These are phyloP conservation scores for Pueraria montana DNA, from an alignment of 306 rosid genomes.

Conservation along the genomic window DNA sequence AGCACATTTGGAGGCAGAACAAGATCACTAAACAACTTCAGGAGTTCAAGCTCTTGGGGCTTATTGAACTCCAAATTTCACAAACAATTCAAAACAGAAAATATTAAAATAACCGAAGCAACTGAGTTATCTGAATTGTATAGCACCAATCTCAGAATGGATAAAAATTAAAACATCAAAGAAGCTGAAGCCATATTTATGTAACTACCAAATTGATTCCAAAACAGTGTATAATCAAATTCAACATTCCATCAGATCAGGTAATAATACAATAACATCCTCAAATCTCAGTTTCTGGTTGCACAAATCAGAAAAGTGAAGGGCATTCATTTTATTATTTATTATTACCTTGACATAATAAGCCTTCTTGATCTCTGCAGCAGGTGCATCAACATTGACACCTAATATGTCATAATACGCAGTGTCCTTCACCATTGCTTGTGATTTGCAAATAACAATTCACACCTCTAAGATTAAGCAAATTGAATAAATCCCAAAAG, in stretches of 20 bases:
- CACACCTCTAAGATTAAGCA: conserved; percentile 46
- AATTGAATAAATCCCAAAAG: conserved; percentile 1
- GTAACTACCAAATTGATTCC: neutral
- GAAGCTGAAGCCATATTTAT: conserved; percentile 21
- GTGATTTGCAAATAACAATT: conserved; percentile 44
- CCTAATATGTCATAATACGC: conserved; percentile 80
- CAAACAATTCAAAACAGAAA: conserved; percentile 4
- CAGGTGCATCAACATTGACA: conserved; percentile 74
- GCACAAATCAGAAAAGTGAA: conserved; percentile 26
- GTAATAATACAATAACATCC: neutral
- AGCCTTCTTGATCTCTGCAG: conserved; percentile 88
- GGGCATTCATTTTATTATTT: neutral
- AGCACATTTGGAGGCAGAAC: neutral
- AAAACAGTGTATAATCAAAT: conserved; percentile 11
- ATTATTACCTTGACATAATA: conserved; percentile 81
- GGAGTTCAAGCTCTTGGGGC: conserved; percentile 11
- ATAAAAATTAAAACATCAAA: neutral
- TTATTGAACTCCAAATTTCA: conserved; percentile 12
- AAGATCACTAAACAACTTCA: neutral
- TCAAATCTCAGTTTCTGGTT: conserved; percentile 5
- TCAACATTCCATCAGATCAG: neutral
- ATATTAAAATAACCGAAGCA: conserved; percentile 3
- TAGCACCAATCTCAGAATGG: conserved; percentile 9
- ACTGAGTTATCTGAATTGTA: neutral
- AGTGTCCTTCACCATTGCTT: conserved; percentile 86